A percentile compares a stretch with the other conserved stretches of the same genome.
Evolutionary conservation across 1,139 yeast genomes (phyloP).

Genomic region (Magnusiomyces tetraspermus): DNA sequence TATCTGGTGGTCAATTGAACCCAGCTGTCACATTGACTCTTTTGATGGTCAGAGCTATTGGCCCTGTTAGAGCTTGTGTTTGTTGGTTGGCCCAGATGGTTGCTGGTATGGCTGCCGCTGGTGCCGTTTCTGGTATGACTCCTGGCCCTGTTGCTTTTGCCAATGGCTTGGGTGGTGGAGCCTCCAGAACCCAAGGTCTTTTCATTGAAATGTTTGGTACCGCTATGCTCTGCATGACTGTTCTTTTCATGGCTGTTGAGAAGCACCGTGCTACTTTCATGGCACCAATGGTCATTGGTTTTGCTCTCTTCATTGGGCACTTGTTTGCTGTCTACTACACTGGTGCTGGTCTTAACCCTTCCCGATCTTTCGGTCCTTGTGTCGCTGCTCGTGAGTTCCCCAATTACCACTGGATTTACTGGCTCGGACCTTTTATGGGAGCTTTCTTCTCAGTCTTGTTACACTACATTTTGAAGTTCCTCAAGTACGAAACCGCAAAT

Average conservation of each 20-base stretch:
- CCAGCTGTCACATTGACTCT: slow-evolving; percentile 79
- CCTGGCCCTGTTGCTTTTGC: slow-evolving; percentile 72
- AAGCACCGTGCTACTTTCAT: slow-evolving; percentile 64
- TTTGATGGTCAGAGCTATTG: slow-evolving; percentile 59
- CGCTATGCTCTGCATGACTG: slow-evolving; percentile 61
- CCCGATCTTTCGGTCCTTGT: slow-evolving; percentile 80
- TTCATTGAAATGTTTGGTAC: slow-evolving; percentile 82
- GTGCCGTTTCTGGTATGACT: slow-evolving; percentile 78
- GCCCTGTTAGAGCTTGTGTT: slow-evolving; percentile 60
- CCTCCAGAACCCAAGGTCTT: slow-evolving; percentile 65
- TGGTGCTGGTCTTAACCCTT: slow-evolving; percentile 90
- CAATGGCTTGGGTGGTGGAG: slow-evolving; percentile 63
- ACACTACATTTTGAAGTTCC: slow-evolving; percentile 56
- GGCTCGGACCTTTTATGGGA: slow-evolving; percentile 80
- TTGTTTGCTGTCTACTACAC: slow-evolving; percentile 75
- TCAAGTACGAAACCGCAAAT: slow-evolving; percentile 63
- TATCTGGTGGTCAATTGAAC: slow-evolving; percentile 85
- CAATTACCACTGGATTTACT: slow-evolving; percentile 80
- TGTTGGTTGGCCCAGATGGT: slow-evolving; percentile 61
- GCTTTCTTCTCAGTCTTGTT: slow-evolving; percentile 55
- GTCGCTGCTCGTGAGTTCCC: slow-evolving; percentile 68
- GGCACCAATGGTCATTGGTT: slow-evolving; percentile 80
- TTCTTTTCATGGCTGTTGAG: slow-evolving; percentile 76
- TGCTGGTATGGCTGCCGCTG: slow-evolving; percentile 91
- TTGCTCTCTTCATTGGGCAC: slow-evolving; percentile 74